Conservation (phyloP, 2,329 filamentous ascomycete genomes). For the Colletotrichum costaricense region DNA sequence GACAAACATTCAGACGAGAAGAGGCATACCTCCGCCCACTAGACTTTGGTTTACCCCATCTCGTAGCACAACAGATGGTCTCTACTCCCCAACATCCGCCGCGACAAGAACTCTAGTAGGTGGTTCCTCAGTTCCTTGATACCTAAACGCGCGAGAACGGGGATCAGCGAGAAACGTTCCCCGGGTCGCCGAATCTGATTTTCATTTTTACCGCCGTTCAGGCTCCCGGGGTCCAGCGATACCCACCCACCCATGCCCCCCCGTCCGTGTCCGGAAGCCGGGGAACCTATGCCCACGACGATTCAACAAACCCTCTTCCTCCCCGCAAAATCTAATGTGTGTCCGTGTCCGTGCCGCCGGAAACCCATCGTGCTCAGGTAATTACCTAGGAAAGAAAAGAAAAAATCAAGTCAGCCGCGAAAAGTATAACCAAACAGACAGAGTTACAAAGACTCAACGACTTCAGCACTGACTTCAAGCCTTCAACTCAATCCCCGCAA, state of each 20-base stretch:
- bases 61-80: not conserved
- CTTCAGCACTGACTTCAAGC: not conserved
- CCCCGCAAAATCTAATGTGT: constrained; percentile 7
- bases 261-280: not conserved
- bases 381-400: not conserved
- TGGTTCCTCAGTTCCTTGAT: no score
- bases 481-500: not conserved
- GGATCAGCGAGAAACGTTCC: not conserved
- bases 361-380: not conserved
- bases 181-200: no score
- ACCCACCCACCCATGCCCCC: no score
- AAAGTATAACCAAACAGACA: not conserved
- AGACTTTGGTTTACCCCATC: not conserved
- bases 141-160: not conserved
- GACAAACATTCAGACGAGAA: not conserved
- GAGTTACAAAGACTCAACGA: not conserved
- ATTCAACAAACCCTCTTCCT: not conserved
- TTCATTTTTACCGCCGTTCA: not conserved
- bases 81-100: not conserved
- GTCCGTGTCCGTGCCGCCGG: not conserved
- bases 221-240: not conserved
- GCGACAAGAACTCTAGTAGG: not conserved
- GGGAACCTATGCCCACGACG: not conserved
- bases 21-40: not conserved
- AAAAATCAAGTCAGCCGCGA: not conserved